Percentiles rank a stretch among this genome's conserved stretches.
phyloP scores from a whole-genome alignment of 495 filamentous ascomycete species.

The Pseudoneurospora amorphoporcata region DNA sequence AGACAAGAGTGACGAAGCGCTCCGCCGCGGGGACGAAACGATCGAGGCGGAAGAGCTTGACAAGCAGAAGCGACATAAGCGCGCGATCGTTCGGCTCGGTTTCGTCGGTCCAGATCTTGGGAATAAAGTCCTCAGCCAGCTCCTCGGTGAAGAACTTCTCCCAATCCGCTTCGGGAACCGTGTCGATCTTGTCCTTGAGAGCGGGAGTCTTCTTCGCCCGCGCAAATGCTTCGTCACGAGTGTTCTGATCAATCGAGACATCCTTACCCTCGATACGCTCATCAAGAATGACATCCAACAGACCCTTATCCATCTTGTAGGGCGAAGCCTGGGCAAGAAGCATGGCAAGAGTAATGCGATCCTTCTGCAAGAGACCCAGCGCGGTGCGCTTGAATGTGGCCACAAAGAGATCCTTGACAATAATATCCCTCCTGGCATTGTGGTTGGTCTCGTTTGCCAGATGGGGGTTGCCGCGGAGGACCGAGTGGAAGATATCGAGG shows the following conservation, averaged over 20 bases:
- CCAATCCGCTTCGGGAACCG: slow-evolving; percentile 56
- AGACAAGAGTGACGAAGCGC: slow-evolving; percentile 77
- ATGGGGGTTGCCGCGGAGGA: slow-evolving; percentile 71
- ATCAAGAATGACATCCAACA: slow-evolving; percentile 82
- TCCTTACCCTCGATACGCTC: slow-evolving; percentile 65
- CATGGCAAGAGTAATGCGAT: slow-evolving; percentile 90
- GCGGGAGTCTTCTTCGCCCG: slow-evolving; percentile 55
- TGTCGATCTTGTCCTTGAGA: slow-evolving; percentile 63
- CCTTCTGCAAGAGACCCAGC: slow-evolving; percentile 84
- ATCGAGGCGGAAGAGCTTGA: slow-evolving; percentile 93
- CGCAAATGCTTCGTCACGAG: slow-evolving; percentile 57
- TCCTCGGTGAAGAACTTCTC: slow-evolving; percentile 75
- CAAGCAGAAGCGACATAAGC: slow-evolving; percentile 73
- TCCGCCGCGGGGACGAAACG: slow-evolving; percentile 88
- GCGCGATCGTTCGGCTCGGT: slow-evolving; percentile 59
- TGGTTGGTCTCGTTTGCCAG: slow-evolving; percentile 64
- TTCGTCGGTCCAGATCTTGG: slow-evolving; percentile 59
- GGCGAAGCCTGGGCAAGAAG: slow-evolving; percentile 89
- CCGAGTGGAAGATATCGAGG: slow-evolving; percentile 89
- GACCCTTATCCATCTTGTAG: slow-evolving; percentile 80
- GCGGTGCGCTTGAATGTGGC: slow-evolving; percentile 90
- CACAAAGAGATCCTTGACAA: slow-evolving; percentile 79
- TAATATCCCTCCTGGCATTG: slow-evolving; percentile 68
- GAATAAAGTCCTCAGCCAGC: slow-evolving; percentile 79
- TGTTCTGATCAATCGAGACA: slow-evolving; percentile 55